phyloP scores from a whole-genome alignment of 2,329 filamentous ascomycete species.

The Pseudogymnoascus destructans region DNA sequence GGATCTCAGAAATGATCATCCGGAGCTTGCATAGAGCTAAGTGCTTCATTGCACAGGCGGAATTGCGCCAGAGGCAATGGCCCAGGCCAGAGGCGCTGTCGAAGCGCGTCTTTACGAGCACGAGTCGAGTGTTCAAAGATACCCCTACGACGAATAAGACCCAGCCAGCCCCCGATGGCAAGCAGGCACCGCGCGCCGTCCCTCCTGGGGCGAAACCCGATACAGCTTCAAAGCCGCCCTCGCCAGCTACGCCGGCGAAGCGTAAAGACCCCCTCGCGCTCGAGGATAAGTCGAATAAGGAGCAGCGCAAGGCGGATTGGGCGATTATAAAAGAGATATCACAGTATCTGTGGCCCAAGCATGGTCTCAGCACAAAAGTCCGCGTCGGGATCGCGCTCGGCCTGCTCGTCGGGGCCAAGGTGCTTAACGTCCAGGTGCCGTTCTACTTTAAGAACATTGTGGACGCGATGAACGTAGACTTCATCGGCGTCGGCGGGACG shows the following conservation, averaged over 20 bases:
- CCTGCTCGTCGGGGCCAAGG: slow-evolving; percentile 78
- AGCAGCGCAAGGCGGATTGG: slow-evolving; percentile 95
- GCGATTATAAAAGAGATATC: slow-evolving; percentile 98
- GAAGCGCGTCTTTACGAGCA: slow-evolving; percentile 23
- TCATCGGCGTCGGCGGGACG: slow-evolving; percentile 73
- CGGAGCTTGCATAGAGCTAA: slow-evolving; percentile 21
- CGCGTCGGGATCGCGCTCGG: slow-evolving; percentile 76
- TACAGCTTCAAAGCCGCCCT: slow-evolving; percentile 16
- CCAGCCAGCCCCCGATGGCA: slow-evolving; percentile 16
- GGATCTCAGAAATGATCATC: slow-evolving; percentile 19
- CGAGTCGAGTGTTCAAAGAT: slow-evolving; percentile 18
- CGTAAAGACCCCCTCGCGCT: slow-evolving; percentile 45
- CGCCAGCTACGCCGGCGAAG: slow-evolving; percentile 13
- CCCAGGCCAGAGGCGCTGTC: slow-evolving; percentile 14
- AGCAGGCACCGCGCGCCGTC: slow-evolving; percentile 15
- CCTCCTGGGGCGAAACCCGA: slow-evolving; percentile 19
- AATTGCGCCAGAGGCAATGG: slow-evolving; percentile 18
- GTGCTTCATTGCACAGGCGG: slow-evolving; percentile 20
- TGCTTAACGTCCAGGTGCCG: slow-evolving; percentile 92
- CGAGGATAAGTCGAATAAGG: slow-evolving; percentile 57
- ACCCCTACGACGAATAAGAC: slow-evolving; percentile 13
- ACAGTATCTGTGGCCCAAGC: slow-evolving; percentile 89
- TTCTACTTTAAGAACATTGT: slow-evolving; percentile 99
- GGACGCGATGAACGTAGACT: slow-evolving; percentile 94
- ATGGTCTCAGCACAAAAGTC: slow-evolving; percentile 67